phyloP scores from a whole-genome alignment of 441 rosid genomes.

The Biscutella auriculata region DNA sequence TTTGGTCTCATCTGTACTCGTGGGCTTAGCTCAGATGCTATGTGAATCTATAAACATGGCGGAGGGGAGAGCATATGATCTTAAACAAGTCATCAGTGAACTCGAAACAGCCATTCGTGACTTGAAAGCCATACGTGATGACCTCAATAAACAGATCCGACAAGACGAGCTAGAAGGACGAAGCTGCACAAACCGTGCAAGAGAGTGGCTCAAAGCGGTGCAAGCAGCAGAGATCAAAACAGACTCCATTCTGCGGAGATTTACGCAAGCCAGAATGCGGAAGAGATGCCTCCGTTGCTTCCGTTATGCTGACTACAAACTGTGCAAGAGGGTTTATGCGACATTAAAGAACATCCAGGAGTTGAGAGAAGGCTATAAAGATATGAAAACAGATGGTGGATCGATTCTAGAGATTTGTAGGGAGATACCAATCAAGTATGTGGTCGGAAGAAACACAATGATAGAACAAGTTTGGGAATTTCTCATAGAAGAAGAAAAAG shows the following conservation, averaged over 20 bases:
- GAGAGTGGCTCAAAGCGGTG: slow-evolving; percentile 28
- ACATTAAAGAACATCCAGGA: slow-evolving; percentile 17
- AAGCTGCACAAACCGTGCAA: slow-evolving; percentile 23
- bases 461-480: slow-evolving; percentile 19
- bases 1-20: slow-evolving; percentile 9
- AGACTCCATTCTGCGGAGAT: slow-evolving; percentile 8
- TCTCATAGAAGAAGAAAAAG: slow-evolving; percentile 23
- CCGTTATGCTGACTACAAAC: slow-evolving; percentile 14
- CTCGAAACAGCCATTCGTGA: slow-evolving; percentile 23
- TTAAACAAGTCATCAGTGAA: slow-evolving; percentile 19
- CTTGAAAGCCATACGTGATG: slow-evolving; percentile 29
- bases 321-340: slow-evolving; percentile 20
- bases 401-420: slow-evolving; percentile 6
- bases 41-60: slow-evolving; percentile 17
- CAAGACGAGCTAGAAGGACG: slow-evolving; percentile 25
- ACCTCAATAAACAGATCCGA: slow-evolving; percentile 19
- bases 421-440: slow-evolving; percentile 28
- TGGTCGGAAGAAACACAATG: slow-evolving; percentile 25
- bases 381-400: slow-evolving; percentile 11
- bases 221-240: slow-evolving; percentile 24
- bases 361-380: slow-evolving; percentile 19
- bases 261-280: neutral
- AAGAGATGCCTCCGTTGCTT: slow-evolving; percentile 16
- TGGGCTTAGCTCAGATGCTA: slow-evolving; percentile 10
- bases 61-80: slow-evolving; percentile 5